Base-by-base conservation (phyloP, 805 yeast genomes). In the Metschnikowia noctiluminum region DNA sequence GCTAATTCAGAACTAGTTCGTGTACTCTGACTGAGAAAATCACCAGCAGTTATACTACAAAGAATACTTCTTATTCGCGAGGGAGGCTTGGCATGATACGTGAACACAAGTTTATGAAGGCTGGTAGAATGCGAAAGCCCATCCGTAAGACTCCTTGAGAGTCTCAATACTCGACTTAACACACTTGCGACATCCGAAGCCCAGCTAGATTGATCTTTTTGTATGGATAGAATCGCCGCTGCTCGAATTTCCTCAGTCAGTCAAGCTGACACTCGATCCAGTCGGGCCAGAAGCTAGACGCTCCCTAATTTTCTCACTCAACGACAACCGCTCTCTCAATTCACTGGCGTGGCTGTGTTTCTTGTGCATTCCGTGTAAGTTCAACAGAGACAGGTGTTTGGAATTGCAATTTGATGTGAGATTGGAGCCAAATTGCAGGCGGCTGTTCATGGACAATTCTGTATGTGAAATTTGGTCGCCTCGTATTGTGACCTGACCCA, bases 401-500 rank as follows among this genome's bases (percentile, higher is more conserved):
- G 74, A 66, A 16, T 49, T 56, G 14, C 45, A 14, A 26, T 36
- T 43, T 12, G 74, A 66, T 2, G 55, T 53, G 28, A 42, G 11
- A 15, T 34, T 38, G 13, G 71, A 66, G n/a, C 55, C 42, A 6
- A 53, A 31, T 43, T 50, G 60, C 36, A 69, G 61, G 27, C 42
- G 57, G 27, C 61, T 57, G 49, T 64, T 65, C 48, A 68, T 45
- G 38, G 52, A 60, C 10, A 72, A 66, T 45, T 68, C 68, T 35
- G 62, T 62, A 15, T 68, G 62, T 59, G 53, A 52, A 32, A 57
- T 35, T 48, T 54, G 51, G 49, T 61, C 66, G 7, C 87, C 78
- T 52, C 86, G 73, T 46, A 79, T 62, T 49, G 83, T 83, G 54
- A 85, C 81, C 52, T 77, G 78, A 10, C 85, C 89, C 53, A 84